phyloP scores from a whole-genome alignment of 148 eudicot species.

The Euryodendron excelsum region DNA sequence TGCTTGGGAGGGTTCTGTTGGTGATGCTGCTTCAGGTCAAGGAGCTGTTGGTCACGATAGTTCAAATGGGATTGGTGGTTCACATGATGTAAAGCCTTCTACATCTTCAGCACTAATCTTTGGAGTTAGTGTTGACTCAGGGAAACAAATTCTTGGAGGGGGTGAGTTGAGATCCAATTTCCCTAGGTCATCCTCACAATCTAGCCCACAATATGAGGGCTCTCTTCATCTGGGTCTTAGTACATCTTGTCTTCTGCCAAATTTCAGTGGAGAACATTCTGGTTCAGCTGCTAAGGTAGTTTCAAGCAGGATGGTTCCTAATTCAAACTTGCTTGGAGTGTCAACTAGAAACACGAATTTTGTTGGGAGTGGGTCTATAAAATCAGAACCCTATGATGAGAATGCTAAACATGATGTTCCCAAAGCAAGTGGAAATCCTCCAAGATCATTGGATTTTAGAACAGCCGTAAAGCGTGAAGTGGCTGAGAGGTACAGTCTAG shows the following conservation, averaged over 20 bases:
- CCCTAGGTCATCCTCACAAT: neutral
- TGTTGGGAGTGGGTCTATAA: slow-evolving; percentile 20
- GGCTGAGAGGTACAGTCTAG: slow-evolving; percentile 7
- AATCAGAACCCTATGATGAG: slow-evolving; percentile 35
- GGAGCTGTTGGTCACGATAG: slow-evolving; percentile 8
- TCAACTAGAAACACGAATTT: slow-evolving; percentile 2
- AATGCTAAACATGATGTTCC: slow-evolving; percentile 8
- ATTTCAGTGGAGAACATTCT: slow-evolving; percentile 5
- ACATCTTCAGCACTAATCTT: neutral
- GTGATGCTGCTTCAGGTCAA: slow-evolving; percentile 15
- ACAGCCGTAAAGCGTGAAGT: slow-evolving; percentile 19
- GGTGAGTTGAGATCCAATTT: slow-evolving; percentile 13
- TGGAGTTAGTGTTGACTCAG: slow-evolving; percentile 16
- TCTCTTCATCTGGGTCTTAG: slow-evolving; percentile 26
- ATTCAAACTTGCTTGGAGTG: slow-evolving; percentile 8
- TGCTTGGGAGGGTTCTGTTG: slow-evolving; percentile 35
- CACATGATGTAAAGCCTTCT: slow-evolving; percentile 8
- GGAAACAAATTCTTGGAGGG: slow-evolving; percentile 16
- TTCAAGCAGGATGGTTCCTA: slow-evolving; percentile 9
- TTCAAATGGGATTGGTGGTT: neutral
- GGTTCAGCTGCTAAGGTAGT: slow-evolving; percentile 12
- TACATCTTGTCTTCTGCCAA: slow-evolving; percentile 5
- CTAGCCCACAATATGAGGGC: slow-evolving; percentile 16
- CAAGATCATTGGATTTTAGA: slow-evolving; percentile 15
- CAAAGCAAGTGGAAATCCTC: slow-evolving; percentile 11